phyloP scores from a whole-genome alignment of 768 basidiomycete species.

The Boletus rex-veris region DNA sequence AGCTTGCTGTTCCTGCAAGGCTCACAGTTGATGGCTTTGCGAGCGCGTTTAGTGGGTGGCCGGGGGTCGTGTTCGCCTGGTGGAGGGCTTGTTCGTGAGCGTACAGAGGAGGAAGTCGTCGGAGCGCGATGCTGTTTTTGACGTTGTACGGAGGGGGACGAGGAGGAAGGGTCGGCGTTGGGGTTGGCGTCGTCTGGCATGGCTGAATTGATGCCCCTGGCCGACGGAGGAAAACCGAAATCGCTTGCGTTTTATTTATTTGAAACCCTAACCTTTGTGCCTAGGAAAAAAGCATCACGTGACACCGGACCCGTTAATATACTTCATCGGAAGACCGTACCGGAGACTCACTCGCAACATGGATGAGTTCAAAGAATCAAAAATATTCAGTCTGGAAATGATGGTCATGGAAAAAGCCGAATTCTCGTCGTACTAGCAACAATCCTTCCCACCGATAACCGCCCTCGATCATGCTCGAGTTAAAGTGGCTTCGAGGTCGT shows the following conservation, averaged over 20 bases:
- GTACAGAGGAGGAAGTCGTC: constrained; percentile 37
- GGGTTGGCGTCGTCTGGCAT: constrained; percentile 31
- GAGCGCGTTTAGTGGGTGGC: constrained; percentile 75
- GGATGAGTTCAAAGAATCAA: background rate
- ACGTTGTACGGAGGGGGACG: constrained; percentile 14
- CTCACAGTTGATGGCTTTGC: constrained; percentile 88
- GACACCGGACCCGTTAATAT: constrained; percentile 14
- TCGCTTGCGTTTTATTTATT: constrained; percentile 21
- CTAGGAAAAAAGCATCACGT: constrained; percentile 10
- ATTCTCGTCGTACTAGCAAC: too few relatives aligned
- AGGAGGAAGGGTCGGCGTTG: constrained; percentile 12
- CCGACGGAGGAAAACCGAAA: constrained; percentile 6
- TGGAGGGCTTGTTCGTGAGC: constrained; percentile 44
- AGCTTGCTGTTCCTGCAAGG: constrained; percentile 85
- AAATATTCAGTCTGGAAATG: too few relatives aligned
- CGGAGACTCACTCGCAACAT: too few relatives aligned
- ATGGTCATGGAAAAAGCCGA: too few relatives aligned
- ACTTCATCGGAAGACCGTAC: too few relatives aligned
- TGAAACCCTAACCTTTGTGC: constrained; percentile 23
- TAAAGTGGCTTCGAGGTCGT: constrained; percentile 15
- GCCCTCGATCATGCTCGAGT: constrained; percentile 15
- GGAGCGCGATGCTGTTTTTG: constrained; percentile 16
- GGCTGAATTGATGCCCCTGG: constrained; percentile 22
- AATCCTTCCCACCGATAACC: too few relatives aligned
- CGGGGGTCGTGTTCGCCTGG: constrained; percentile 57